A percentile compares a stretch with the other conserved stretches of the same genome.
These are phyloP conservation scores for Naematelia encephala DNA, from an alignment of 768 basidiomycete species.

Conservation along the genomic window DNA sequence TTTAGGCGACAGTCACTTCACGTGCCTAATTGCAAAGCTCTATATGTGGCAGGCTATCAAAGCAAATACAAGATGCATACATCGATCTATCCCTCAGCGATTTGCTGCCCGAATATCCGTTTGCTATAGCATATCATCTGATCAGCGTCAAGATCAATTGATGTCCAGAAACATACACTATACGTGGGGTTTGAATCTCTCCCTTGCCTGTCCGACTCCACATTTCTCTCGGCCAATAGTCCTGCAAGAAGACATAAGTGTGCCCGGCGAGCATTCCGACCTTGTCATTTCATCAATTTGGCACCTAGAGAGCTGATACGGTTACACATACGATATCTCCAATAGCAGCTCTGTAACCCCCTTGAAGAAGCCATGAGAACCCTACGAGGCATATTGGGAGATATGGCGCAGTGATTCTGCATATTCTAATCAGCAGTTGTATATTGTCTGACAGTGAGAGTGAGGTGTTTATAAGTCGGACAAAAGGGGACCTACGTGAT, in stretches of 20 bases:
- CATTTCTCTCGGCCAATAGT: slow-evolving; percentile 50
- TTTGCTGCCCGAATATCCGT: neutral
- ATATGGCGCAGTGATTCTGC: slow-evolving; percentile 81
- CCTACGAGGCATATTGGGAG: slow-evolving; percentile 86
- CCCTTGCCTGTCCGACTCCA: slow-evolving; percentile 42
- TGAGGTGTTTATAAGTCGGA: neutral
- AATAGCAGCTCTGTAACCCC: slow-evolving; percentile 42
- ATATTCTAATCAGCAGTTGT: neutral
- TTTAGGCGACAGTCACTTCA: no score
- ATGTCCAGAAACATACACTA: slow-evolving; percentile 29
- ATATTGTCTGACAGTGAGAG: slow-evolving; percentile 2
- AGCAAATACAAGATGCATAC: neutral
- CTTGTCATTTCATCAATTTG: slow-evolving; percentile 9
- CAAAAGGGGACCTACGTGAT: slow-evolving; percentile 57
- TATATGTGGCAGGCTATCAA: no score
- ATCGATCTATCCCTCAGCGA: neutral
- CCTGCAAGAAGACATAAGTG: slow-evolving; percentile 48
- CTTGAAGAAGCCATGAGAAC: slow-evolving; percentile 59
- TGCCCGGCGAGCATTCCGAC: slow-evolving; percentile 49
- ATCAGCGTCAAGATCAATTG: neutral
- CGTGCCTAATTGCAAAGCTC: no score
- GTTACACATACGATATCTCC: slow-evolving; percentile 41
- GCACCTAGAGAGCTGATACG: neutral
- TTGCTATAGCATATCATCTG: neutral
- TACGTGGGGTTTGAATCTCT: slow-evolving; percentile 34